Base-by-base conservation (phyloP, 2,329 filamentous ascomycete species). In the Exophiala bonariae region DNA sequence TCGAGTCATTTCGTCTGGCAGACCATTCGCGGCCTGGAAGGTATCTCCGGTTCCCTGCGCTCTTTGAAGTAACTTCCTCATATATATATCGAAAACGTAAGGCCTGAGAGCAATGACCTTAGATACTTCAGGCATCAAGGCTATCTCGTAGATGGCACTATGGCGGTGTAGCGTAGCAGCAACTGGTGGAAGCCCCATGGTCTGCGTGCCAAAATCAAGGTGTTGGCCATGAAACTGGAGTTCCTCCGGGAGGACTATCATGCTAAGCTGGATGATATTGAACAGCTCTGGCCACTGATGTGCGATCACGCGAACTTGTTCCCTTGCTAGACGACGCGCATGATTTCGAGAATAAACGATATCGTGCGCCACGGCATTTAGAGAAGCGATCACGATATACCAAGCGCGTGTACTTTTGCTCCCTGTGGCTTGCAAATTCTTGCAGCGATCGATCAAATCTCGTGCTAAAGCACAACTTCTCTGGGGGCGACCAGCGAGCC, bases 311-410 rank as follows among this genome's bases (percentile, higher is more conserved):
- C 22, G 47, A 34, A 38, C 19, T 19, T 10, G 11, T 23, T n/a
- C 11, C 20, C 23, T 38, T 30, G 18, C 23, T 53, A 53, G 14
- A 59, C 49, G 13, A 30, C 7, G 16, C 10, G 20, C 18, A 19
- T 35, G 32, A 13, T 39, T 59, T 34, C 49, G 38, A 2, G 60
- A 59, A 35, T 57, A 57, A 19, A 63, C 62, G 5, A 68, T 58
- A 8, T 58, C 44, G 49, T 69, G 63, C 1, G 67, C 66, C 18
- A 66, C 61, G 22, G 60, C 59, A 63, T 67, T 67, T 11, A 69
- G 54, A 0, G 67, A 69, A 54, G 67, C 68, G 22, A 69, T 59
- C 31, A 68, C 61, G 14, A 70, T 60, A 47, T 64, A 70, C 68
- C 68, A 71, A 3, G 68, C 63, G 33, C 63, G 65, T 1, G 64